Evolutionary conservation across 202 grass and related monocot species (phyloP), one percentile per base, ranked within the genome.

Genomic region (Cymbopogon flexuosus): DNA sequence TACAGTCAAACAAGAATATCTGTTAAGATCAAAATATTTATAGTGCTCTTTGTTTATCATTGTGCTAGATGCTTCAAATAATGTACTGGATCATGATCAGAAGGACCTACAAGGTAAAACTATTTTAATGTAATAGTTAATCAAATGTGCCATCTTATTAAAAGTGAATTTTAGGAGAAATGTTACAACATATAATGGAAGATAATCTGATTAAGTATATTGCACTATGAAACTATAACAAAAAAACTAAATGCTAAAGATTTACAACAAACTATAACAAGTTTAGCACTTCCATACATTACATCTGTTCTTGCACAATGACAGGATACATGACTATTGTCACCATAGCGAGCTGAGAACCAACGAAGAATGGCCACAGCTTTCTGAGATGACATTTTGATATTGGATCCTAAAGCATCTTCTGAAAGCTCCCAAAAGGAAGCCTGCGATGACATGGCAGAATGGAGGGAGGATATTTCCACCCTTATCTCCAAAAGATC

Each of bases 281-380:
- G 35, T 45, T 85, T 13, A 41, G 14, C 16, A 16, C 2, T 72
- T n/a, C n/a, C 2, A 14, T 51, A 49, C 14, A 62, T 41, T 11
- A 47, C 5, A 11, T 30, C 56, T 59, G 68, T 11, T 35, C 10
- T 58, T 42, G 75, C 27, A 39, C 13, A 77, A 24, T 62, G 51
- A 63, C 2, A 54, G 2, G 10, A 62, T 30, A 59, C 13, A 6
- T 40, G 6, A 65, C 4, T 89, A 73, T 78, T 29, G 51, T 62
- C 83, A 85, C 41, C 87, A 85, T 85, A 89, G 83, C 87, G 78
- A 89, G 87, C 78, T 54, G 51, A 73, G 61, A 82, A 67, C 78
- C 67, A 82, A 77, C 14, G 33, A 68, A 78, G 21, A 89, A 78
- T 77, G 60, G 73, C 12, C 40, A 61, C 66, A 56, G 83, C 87